Evolutionary conservation across 2,329 filamentous ascomycete species (phyloP).

Genomic region (Chaetomiaceae sp.): DNA sequence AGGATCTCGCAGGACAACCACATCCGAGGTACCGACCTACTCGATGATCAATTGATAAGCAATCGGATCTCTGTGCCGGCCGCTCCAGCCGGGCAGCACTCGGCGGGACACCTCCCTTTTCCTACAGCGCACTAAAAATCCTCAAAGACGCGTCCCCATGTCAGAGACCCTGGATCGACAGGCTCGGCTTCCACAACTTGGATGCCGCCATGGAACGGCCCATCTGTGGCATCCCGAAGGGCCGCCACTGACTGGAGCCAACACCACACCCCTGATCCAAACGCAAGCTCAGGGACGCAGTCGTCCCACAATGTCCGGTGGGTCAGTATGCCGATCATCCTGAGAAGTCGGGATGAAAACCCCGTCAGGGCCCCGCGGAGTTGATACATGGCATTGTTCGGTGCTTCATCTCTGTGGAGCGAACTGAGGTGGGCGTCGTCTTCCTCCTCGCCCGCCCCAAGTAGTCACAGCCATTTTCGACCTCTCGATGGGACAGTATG

Average conservation of each 20-base stretch:
- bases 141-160: too few species aligned
- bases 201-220: slow-evolving; percentile 2
- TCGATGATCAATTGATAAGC: too few species aligned
- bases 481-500: slow-evolving; percentile 14
- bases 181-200: not conserved
- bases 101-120: too few species aligned
- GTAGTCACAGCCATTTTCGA: not conserved
- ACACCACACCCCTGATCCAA: slow-evolving; percentile 8
- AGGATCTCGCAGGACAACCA: too few species aligned
- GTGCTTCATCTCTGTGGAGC: slow-evolving; percentile 1
- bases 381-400: not conserved
- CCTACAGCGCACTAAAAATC: too few species aligned
- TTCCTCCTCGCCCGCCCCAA: not conserved
- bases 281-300: slow-evolving; percentile 3
- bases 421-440: not conserved
- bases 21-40: too few species aligned
- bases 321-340: slow-evolving; percentile 15
- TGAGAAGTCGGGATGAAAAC: not conserved
- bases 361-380: slow-evolving; percentile 1
- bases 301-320: slow-evolving; percentile 18
- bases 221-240: not conserved
- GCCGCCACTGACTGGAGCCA: slow-evolving; percentile 11
- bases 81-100: too few species aligned
- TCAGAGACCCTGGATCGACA: slow-evolving; percentile 1
- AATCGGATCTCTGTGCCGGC: not conserved